Percentiles rank a stretch among this genome's conserved stretches.
phyloP scores from a whole-genome alignment of 306 rosid species.

The Cicer chorassanicum region DNA sequence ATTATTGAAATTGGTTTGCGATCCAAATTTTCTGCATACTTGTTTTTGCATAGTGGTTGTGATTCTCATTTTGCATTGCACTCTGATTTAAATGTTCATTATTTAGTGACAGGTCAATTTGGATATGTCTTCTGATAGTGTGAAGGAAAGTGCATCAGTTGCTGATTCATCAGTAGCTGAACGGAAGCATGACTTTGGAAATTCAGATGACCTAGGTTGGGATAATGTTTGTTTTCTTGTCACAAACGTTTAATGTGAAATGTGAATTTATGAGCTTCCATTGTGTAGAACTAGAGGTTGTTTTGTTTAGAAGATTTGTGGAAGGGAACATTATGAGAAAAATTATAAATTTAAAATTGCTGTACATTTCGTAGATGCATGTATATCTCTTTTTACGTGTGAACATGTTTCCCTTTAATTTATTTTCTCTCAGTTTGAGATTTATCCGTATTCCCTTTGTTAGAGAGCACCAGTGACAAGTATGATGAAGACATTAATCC shows the following conservation, averaged over 20 bases:
- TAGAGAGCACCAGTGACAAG: constrained; percentile 68
- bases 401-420: not conserved
- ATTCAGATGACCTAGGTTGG: constrained; percentile 66
- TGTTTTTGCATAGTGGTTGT: no score
- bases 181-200: constrained; percentile 64
- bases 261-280: constrained; percentile 17
- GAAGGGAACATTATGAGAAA: not conserved
- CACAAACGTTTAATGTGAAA: constrained; percentile 8
- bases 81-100: constrained; percentile 24
- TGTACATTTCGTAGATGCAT: constrained; percentile 15
- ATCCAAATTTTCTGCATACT: no score
- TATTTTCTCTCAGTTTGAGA: constrained; percentile 26
- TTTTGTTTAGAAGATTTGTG: constrained; percentile 1
- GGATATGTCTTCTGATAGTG: constrained; percentile 73
- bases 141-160: constrained; percentile 70
- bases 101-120: constrained; percentile 43
- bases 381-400: not conserved
- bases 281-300: not conserved
- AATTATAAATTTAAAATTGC: constrained; percentile 13
- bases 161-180: constrained; percentile 74
- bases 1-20: no score
- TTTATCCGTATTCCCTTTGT: constrained; percentile 42
- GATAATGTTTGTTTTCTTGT: constrained; percentile 29
- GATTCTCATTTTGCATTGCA: not conserved
- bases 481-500: constrained; percentile 51